Base-by-base conservation (phyloP, 768 basidiomycete genomes). In the Mycena venus region DNA sequence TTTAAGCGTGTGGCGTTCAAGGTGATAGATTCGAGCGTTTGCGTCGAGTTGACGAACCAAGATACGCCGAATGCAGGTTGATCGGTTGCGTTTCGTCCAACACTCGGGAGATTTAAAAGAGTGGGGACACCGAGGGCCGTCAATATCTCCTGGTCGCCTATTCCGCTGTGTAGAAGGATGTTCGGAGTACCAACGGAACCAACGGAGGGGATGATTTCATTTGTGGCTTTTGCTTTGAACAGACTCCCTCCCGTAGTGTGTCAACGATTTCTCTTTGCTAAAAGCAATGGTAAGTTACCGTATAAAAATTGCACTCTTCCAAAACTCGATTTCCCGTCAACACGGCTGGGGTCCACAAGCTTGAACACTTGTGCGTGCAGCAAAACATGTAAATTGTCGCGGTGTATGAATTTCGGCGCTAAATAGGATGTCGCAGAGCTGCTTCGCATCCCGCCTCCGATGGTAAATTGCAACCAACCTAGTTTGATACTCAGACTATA, bases 341-440 rank as follows among this genome's bases (percentile, higher is more conserved):
- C 65, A 2, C 47, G 61, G 19, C 70, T 70, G n/a, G 72, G 73
- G 27, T 79, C 78, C 7, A 82, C 49, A 2, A 85, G 75, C 44
- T 80, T 81, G 11, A 80, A 79, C 6, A 83, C 84, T 21, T 80
- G 80, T 1, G 84, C 82, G 61, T 83, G 81, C 27, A 84, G 70
- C 23, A 87, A 71, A 27, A 88, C 81, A 49, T 83, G 78, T 17
- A 88, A 77, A 68, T 87, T 87, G 10, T 79, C 73, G 2, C 86
- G 84, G 7, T 75, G 56, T 11, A 81, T 69, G 10, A 79, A 73
- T 36, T 71, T 80, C 15, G 79, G 74, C 0, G 73, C 77, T 9
- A 86, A 79, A 75, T 86, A 87, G 12, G 81, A 78, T 4, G 81
- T 84, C 3, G 85, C 84, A 49, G 87, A 84, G 56, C 82, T 85